These are phyloP conservation scores for Phanerochaete carnosa DNA, from an alignment of 768 basidiomycete genomes.

Conservation along the genomic window DNA sequence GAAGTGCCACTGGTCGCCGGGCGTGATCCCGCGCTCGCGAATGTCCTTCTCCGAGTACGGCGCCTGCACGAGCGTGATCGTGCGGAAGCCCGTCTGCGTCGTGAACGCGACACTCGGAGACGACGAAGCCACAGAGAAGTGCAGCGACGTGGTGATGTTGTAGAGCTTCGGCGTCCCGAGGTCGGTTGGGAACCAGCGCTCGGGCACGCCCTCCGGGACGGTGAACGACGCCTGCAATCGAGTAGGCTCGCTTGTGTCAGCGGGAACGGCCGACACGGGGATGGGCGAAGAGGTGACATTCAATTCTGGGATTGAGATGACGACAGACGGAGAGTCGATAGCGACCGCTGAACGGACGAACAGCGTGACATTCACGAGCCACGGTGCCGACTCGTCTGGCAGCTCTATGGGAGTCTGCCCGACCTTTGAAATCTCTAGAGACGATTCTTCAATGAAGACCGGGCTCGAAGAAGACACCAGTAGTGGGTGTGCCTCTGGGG, in stretches of 20 bases:
- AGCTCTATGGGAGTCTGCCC: conserved; percentile 40
- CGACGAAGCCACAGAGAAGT: conserved; percentile 16
- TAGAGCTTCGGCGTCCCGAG: conserved; percentile 55
- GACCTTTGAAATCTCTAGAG: conserved; percentile 52
- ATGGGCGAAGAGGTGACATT: conserved; percentile 36
- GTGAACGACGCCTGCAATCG: conserved; percentile 44
- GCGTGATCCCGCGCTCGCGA: conserved; percentile 45
- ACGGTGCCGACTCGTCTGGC: conserved; percentile 46
- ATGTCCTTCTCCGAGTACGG: conserved; percentile 45
- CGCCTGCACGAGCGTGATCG: conserved; percentile 48
- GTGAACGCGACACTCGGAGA: conserved; percentile 28
- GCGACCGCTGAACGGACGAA: conserved; percentile 41
- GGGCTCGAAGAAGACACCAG: conserved; percentile 19
- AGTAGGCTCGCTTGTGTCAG: conserved; percentile 27
- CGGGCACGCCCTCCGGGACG: conserved; percentile 42
- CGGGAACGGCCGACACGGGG: conserved; percentile 19
- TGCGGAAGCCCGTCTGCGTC: conserved; percentile 55
- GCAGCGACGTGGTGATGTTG: conserved; percentile 43
- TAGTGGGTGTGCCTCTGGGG: conserved; percentile 20
- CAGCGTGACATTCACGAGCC: conserved; percentile 54
- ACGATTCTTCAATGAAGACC: conserved; percentile 48
- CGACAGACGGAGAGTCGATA: conserved; percentile 33
- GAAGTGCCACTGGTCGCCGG: conserved; percentile 62
- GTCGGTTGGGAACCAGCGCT: conserved; percentile 54
- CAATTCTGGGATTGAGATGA: conserved; percentile 46